phyloP scores from a whole-genome alignment of 1,284 basidiomycete genomes.

The Cutaneotrichosporon arboriforme region DNA sequence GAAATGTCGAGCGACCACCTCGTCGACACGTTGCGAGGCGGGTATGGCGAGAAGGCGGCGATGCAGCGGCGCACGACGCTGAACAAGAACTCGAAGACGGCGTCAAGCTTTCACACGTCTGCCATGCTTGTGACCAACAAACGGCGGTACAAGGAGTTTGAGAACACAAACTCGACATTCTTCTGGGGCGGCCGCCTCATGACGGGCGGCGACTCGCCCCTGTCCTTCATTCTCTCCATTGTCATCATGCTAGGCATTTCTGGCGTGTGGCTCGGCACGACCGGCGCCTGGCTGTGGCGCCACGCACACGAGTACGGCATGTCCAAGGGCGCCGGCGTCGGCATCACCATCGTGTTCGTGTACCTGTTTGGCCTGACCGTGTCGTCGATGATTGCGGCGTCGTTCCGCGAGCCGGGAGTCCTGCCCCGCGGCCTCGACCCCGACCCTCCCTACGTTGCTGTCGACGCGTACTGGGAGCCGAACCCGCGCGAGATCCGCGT shows the following conservation, averaged over 20 bases:
- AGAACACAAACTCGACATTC: constrained; percentile 62
- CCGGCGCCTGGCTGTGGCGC: constrained; percentile 79
- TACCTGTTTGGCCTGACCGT: constrained; percentile 37
- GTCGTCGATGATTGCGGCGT: constrained; percentile 51
- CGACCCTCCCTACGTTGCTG: constrained; percentile 64
- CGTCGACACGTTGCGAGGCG: constrained; percentile 8
- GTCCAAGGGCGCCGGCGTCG: constrained; percentile 68
- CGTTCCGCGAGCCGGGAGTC: constrained; percentile 79
- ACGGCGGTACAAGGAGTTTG: constrained; percentile 58
- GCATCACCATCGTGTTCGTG: constrained; percentile 60
- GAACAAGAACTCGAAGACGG: background rate
- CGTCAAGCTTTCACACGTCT: background rate
- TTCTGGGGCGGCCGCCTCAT: constrained; percentile 64
- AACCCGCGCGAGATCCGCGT: constrained; percentile 75
- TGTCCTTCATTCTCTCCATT: constrained; percentile 66
- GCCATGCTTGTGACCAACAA: background rate
- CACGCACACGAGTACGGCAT: constrained; percentile 69
- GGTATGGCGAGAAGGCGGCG: constrained; percentile 5
- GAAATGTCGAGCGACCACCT: constrained; percentile 18
- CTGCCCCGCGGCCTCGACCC: constrained; percentile 77
- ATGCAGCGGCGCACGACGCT: background rate
- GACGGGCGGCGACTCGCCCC: constrained; percentile 76
- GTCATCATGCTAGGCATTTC: constrained; percentile 60
- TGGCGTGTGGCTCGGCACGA: constrained; percentile 75
- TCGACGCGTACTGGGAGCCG: constrained; percentile 58